Percentiles rank a stretch among this genome's conserved stretches.
Conservation (phyloP, 192 early-diverging fungal species). For the Allomyces javanicus region DNA sequence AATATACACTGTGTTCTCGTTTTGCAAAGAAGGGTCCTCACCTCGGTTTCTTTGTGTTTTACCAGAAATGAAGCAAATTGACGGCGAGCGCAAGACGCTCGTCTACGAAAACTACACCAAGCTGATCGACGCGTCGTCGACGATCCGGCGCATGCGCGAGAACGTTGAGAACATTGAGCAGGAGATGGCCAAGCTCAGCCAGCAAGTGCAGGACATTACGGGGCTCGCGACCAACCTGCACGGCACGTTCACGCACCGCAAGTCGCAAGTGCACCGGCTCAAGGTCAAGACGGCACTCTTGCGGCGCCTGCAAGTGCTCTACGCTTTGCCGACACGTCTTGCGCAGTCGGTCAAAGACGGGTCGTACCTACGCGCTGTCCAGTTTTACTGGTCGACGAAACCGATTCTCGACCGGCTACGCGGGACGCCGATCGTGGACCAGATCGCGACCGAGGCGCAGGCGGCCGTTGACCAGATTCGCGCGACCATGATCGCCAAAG, state of each 20-base stretch:
- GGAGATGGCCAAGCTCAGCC: conserved; percentile 53
- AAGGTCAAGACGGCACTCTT: conserved; percentile 48
- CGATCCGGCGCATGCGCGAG: conserved; percentile 66
- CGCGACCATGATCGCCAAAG: conserved; percentile 28
- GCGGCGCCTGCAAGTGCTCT: conserved; percentile 68
- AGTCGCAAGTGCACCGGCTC: conserved; percentile 55
- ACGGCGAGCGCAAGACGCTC: conserved; percentile 90
- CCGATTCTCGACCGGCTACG: conserved; percentile 59
- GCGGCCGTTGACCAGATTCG: conserved; percentile 55
- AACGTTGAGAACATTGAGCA: conserved; percentile 72
- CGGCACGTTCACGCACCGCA: conserved; percentile 33
- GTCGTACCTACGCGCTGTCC: conserved; percentile 53
- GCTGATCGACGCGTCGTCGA: conserved; percentile 87
- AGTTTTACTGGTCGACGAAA: conserved; percentile 45
- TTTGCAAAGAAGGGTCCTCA: not conserved
- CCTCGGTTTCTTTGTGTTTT: not conserved
- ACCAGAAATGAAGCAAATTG: conserved; percentile 62
- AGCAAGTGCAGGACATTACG: conserved; percentile 46
- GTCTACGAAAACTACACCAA: conserved; percentile 98
- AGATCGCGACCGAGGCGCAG: conserved; percentile 60
- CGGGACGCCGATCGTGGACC: conserved; percentile 50
- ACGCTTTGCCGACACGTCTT: conserved; percentile 62
- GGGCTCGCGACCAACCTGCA: conserved; percentile 27
- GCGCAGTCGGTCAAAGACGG: conserved; percentile 30
- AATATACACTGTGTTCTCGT: not conserved